Base-by-base conservation (phyloP, 2,329 filamentous ascomycete genomes). In the Alternaria incomplexa region DNA sequence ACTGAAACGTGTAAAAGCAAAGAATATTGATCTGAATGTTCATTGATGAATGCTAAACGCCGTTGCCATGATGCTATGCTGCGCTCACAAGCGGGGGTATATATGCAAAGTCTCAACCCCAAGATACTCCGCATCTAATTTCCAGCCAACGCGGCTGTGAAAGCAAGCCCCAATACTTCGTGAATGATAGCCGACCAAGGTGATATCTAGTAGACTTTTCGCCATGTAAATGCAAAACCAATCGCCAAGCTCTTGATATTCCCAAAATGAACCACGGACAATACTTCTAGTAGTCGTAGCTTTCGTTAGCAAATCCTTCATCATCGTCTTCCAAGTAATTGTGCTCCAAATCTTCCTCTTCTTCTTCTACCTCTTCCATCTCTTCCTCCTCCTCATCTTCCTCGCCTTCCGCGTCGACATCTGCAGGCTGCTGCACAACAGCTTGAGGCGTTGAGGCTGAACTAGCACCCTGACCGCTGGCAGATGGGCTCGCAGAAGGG, bases 271-370 rank as follows among this genome's bases (percentile, higher is more conserved):
- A 13, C 45, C 28, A 15, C 46, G 11, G 4, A 28, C 22, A 44
- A 26, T 2, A 51, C n/a, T 32, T 47, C 48, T 69, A 75, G 43
- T 74, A 69, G 30, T 76, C 67, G 26, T 72, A 67, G 40, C 68
- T 79, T 62, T 83, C 80, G n/a, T 83, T 80, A 8, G 77, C 73
- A 32, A 77, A 77, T 36, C 82, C 81, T 56, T 80, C 78, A 57
- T 84, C 82, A 56, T 83, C 79, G 30, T 81, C 77, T 51, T 81
- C 78, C 65, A 81, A 73, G 23, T 82, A 81, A 54, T 81, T 77
- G 54, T 77, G 72, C 56, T 71, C 68, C 11, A 67, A 61, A 58
- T 83, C 81, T 64, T 83, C 78, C 20, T 80, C 77, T 26, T 82
- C 78, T 45, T 79, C 79, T 26, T 79, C 77, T 59, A 73, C 76